Evolutionary conservation across 139 green algal species (phyloP), one percentile per base, ranked within the genome.

Genomic region (Prasinococcaceae sp.): DNA sequence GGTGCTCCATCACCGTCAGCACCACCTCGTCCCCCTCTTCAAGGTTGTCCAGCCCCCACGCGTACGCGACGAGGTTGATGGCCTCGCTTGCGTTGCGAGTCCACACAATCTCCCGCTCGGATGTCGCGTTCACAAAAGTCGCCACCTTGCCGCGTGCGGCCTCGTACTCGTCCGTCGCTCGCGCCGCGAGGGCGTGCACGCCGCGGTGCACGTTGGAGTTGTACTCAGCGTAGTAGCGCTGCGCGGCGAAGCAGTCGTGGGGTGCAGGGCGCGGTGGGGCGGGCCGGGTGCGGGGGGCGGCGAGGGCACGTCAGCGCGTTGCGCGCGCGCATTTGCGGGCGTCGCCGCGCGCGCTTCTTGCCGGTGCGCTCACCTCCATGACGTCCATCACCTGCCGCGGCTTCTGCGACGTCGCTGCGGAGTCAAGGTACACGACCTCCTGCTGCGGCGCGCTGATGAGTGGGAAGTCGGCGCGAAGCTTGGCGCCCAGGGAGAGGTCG

Each of bases 201-300:
- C 92, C 92, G 10, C 90, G 66, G 65, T 99, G 92, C 38, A 98
- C 92, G 50, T 98, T 99, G 46, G 76, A 74, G 70, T 98, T 99
- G 71, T 87, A 85, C 1, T 51, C 35, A 6, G 5, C n/a, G 66
- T 95, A 94, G 68, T 93, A 96, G 1, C n/a, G n/a, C n/a, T n/a
- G n/a, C n/a, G n/a, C n/a, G n/a, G n/a, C n/a, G n/a, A n/a, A n/a
- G n/a, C n/a, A n/a, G n/a, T n/a, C n/a, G n/a, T n/a, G n/a, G n/a
- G n/a, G n/a, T n/a, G n/a, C n/a, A n/a, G n/a, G n/a, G n/a, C n/a
- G n/a, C n/a, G n/a, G n/a, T n/a, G n/a, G n/a, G n/a, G n/a, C n/a
- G n/a, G n/a, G n/a, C n/a, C n/a, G n/a, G n/a, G n/a, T n/a, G n/a
- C n/a, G n/a, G n/a, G n/a, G n/a, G n/a, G n/a, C n/a, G n/a, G n/a